phyloP scores from a whole-genome alignment of 2,329 filamentous ascomycete species.

The Furcasterigmium sp. region DNA sequence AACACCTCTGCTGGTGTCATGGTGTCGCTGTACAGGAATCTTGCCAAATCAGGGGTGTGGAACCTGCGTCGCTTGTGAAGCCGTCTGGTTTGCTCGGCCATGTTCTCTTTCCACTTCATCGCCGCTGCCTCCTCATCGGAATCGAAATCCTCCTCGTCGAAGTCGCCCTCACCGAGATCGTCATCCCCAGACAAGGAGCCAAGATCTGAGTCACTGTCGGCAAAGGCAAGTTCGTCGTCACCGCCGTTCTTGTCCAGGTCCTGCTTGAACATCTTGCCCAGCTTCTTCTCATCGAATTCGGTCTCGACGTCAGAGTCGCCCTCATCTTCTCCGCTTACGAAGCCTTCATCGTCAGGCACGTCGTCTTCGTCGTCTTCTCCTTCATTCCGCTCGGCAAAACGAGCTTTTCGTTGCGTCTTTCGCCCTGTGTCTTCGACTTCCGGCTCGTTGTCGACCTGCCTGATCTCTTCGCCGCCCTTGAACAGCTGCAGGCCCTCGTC shows the following conservation, averaged over 20 bases:
- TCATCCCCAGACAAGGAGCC: slow-evolving; percentile 69
- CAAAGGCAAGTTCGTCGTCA: slow-evolving; percentile 78
- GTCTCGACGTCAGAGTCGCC: slow-evolving; percentile 45
- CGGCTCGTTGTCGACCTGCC: slow-evolving; percentile 45
- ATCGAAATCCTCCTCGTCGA: slow-evolving; percentile 43
- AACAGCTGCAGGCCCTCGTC: slow-evolving; percentile 84
- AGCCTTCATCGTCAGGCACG: slow-evolving; percentile 46
- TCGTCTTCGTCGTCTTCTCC: slow-evolving; percentile 42
- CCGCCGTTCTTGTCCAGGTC: slow-evolving; percentile 43
- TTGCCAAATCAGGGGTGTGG: slow-evolving; percentile 75
- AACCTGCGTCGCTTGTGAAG: slow-evolving; percentile 70
- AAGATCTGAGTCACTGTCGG: slow-evolving; percentile 94
- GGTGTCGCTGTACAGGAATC: slow-evolving; percentile 82
- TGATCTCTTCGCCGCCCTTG: slow-evolving; percentile 66
- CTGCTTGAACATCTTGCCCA: slow-evolving; percentile 57
- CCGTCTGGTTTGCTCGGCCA: slow-evolving; percentile 67
- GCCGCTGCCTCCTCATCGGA: slow-evolving; percentile 67
- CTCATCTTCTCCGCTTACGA: slow-evolving; percentile 48
- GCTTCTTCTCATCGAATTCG: slow-evolving; percentile 54
- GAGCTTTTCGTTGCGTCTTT: slow-evolving; percentile 51
- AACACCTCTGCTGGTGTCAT: slow-evolving; percentile 72
- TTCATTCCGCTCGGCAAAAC: slow-evolving; percentile 56
- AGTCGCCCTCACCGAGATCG: slow-evolving; percentile 35
- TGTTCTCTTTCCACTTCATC: slow-evolving; percentile 82
- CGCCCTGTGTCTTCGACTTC: slow-evolving; percentile 52